These are phyloP conservation scores for Rostrohypoxylon terebratum DNA, from an alignment of 495 filamentous ascomycete species.

Conservation along the genomic window DNA sequence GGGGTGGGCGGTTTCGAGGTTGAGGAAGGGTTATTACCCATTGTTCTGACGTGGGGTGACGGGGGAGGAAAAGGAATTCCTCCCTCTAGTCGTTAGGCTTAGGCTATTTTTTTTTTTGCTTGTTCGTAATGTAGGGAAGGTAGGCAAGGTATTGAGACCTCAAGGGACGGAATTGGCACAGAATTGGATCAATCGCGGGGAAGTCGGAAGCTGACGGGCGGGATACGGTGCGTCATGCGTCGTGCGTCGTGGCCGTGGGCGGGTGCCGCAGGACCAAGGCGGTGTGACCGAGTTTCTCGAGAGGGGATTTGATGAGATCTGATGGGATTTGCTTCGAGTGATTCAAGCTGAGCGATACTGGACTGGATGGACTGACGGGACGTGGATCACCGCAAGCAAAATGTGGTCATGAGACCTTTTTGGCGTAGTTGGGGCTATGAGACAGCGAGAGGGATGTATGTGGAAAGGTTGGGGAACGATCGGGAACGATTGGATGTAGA, in stretches of 20 bases:
- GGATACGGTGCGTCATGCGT: slow-evolving; percentile 39
- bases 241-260: slow-evolving; percentile 32
- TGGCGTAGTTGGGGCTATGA: slow-evolving; percentile 49
- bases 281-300: slow-evolving; percentile 33
- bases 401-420: slow-evolving; percentile 44
- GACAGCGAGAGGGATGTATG: slow-evolving; percentile 33
- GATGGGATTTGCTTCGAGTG: slow-evolving; percentile 21
- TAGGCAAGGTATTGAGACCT: neutral
- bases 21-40: slow-evolving; percentile 60
- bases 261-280: slow-evolving; percentile 26
- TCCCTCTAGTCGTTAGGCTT: slow-evolving; percentile 31
- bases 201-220: slow-evolving; percentile 47
- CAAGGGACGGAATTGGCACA: slow-evolving; percentile 23
- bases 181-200: slow-evolving; percentile 41
- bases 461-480: neutral
- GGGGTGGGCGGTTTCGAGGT: slow-evolving; percentile 50
- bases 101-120: neutral
- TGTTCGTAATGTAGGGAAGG: slow-evolving; percentile 14
- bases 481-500: slow-evolving; percentile 37
- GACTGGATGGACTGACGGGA: slow-evolving; percentile 4
- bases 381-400: slow-evolving; percentile 38
- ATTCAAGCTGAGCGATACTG: slow-evolving; percentile 35
- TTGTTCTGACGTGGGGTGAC: slow-evolving; percentile 47
- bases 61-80: slow-evolving; percentile 32
- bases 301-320: slow-evolving; percentile 11